Base-by-base conservation (phyloP, 2,329 filamentous ascomycete species). In the Colletotrichum navitas region DNA sequence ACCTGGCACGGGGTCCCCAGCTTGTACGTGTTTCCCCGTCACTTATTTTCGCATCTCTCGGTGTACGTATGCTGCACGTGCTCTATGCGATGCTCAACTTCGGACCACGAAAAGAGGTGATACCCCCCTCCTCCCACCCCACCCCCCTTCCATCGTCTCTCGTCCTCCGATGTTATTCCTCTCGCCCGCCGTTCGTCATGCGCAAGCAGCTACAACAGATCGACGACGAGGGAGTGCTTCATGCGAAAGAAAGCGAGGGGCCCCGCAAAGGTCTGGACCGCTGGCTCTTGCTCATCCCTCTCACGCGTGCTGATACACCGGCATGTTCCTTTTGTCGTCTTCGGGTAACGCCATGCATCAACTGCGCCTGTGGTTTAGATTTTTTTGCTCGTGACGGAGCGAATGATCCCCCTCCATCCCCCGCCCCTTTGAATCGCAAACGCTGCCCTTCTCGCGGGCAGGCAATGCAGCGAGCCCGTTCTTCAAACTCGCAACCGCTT, bases 231-330 rank as follows among this genome's bases (percentile, higher is more conserved):
- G 59, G 63, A 52, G 65, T 71, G 45, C 65, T 71, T 71, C 59
- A 71, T 71, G 68, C 68, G 54, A 34, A 34, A 6, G 51, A 45
- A 39, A 43, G 47, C 24, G 11, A 24, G 32, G 41, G 7, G 43
- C 43, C n/a, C n/a, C n/a, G n/a, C n/a, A n/a, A 18, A 45, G 29
- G 62, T 60, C 68, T 71, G 59, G 68, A 71, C 68, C 68, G 68
- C 29, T 63, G 68, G 64, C 64, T 63, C 58, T 52, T 39, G 59
- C 52, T 60, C 39, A 41, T 32, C 16, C 34, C 51, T 71, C 59
- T 68, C 59, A 61, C 58, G 52, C 64, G 43, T 54, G 24, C 47
- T 63, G 61, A 32, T 63, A 43, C 56, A 32, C 8, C 18, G 39
- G 55, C 21, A 52, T 29, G 6, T 26, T 26, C 14, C 4, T 10